Percentiles rank a stretch among this genome's conserved stretches.
Conservation (phyloP, 2,329 filamentous ascomycete genomes). For the Cordyceps javanica region DNA sequence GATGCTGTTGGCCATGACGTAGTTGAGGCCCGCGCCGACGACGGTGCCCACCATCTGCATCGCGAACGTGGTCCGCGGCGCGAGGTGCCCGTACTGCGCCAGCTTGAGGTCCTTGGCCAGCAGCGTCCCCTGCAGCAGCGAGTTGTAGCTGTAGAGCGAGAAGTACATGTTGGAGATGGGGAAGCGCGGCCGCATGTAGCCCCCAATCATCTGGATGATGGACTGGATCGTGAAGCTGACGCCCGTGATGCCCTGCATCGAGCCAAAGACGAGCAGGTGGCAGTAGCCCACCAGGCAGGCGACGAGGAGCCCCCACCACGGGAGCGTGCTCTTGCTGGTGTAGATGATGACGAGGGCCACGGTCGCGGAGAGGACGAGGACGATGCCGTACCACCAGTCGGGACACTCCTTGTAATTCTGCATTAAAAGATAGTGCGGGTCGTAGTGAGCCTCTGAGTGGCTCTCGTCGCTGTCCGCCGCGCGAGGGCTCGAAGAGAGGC, state of each 20-base stretch:
- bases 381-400: conserved; percentile 34
- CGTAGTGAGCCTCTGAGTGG: conserved; percentile 18
- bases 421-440: conserved; percentile 39
- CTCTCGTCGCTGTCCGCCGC: background rate
- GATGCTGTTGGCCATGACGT: conserved; percentile 39
- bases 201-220: conserved; percentile 40
- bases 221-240: conserved; percentile 34
- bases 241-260: conserved; percentile 31
- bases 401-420: conserved; percentile 34
- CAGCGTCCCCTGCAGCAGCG: conserved; percentile 25
- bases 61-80: conserved; percentile 15
- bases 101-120: conserved; percentile 25
- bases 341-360: conserved; percentile 35
- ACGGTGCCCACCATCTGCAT: conserved; percentile 36
- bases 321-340: conserved; percentile 19
- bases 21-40: conserved; percentile 38
- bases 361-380: conserved; percentile 28
- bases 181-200: conserved; percentile 36
- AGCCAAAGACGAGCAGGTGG: conserved; percentile 35
- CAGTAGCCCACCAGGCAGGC: conserved; percentile 28
- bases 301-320: conserved; percentile 36
- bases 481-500: background rate
- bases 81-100: conserved; percentile 26
- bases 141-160: conserved; percentile 29
- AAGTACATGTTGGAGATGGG: conserved; percentile 41